These are phyloP conservation scores for Tetrahymena malaccensis DNA, from an alignment of 73 alveolate genomes.

Conservation along the genomic window DNA sequence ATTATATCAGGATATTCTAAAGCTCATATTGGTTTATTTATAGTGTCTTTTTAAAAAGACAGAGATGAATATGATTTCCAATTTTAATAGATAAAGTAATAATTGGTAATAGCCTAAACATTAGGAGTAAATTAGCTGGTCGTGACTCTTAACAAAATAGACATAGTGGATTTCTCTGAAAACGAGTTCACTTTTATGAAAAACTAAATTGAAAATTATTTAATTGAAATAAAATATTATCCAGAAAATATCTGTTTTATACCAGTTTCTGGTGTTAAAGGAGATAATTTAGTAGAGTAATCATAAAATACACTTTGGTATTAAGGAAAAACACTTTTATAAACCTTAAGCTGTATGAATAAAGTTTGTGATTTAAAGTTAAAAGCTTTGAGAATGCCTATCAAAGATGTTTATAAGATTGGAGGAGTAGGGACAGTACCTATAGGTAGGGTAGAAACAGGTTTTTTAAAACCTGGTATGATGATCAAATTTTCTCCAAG, in stretches of 20 bases:
- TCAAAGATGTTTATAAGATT: conserved; percentile 69
- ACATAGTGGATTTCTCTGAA: conserved; percentile 41
- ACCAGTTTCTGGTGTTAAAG: conserved; percentile 62
- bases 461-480: conserved; percentile 58
- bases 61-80: neutral
- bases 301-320: conserved; percentile 62
- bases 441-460: conserved; percentile 72
- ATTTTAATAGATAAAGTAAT: conserved; percentile 36
- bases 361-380: conserved; percentile 47
- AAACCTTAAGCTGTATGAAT: conserved; percentile 47
- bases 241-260: conserved; percentile 50
- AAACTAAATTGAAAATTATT: conserved; percentile 38
- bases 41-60: neutral
- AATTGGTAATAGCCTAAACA: conserved; percentile 53
- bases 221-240: conserved; percentile 53
- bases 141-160: conserved; percentile 67
- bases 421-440: conserved; percentile 72
- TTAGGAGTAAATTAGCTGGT: conserved; percentile 69
- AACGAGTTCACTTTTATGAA: conserved; percentile 49
- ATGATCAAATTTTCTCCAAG: conserved; percentile 50
- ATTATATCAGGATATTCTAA: neutral
- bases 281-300: conserved; percentile 49
- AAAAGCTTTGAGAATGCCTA: conserved; percentile 68
- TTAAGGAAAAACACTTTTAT: conserved; percentile 49
- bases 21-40: neutral